Evolutionary conservation across 352 stramenopile species (phyloP).

Genomic region (Globisporangium emineosum): DNA sequence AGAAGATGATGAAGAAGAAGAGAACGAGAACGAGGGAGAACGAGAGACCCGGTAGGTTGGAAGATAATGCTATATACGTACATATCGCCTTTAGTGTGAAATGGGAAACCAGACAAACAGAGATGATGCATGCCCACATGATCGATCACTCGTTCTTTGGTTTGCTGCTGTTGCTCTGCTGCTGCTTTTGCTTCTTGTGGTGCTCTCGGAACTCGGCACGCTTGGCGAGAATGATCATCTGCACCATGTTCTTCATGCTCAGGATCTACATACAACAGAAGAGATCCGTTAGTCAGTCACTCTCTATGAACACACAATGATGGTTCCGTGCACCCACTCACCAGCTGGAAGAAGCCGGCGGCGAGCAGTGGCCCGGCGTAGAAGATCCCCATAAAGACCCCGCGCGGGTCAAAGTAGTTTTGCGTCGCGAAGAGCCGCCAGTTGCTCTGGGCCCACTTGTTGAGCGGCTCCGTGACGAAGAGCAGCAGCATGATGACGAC

Average conservation of each 20-base stretch:
- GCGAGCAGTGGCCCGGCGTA: slow-evolving; percentile 70
- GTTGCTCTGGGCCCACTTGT: slow-evolving; percentile 52
- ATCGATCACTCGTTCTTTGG: slow-evolving; percentile 36
- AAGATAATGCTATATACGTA: slow-evolving; percentile 13
- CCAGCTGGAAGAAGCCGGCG: slow-evolving; percentile 77
- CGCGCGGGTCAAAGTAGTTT: slow-evolving; percentile 78
- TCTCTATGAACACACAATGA: no score
- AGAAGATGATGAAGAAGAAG: slow-evolving; percentile 5
- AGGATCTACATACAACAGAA: slow-evolving; percentile 35
- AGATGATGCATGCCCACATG: not conserved
- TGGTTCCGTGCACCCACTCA: slow-evolving; percentile 20
- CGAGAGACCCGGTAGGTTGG: not conserved
- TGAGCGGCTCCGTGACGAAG: slow-evolving; percentile 55
- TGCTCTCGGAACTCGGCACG: slow-evolving; percentile 60
- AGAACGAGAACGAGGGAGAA: not conserved
- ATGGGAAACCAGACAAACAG: not conserved
- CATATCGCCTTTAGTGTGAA: slow-evolving; percentile 6
- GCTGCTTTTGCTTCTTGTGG: slow-evolving; percentile 32
- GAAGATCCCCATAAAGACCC: slow-evolving; percentile 85
- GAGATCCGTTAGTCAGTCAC: slow-evolving; percentile 2
- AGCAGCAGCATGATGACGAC: slow-evolving; percentile 57
- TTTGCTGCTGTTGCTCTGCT: slow-evolving; percentile 30
- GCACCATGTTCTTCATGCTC: slow-evolving; percentile 76
- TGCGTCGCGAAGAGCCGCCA: slow-evolving; percentile 72
- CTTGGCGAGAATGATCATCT: slow-evolving; percentile 81